Percentiles rank a stretch among this genome's conserved stretches.
These are phyloP conservation scores for Cladophialophora chaetospira DNA, from an alignment of 2,329 filamentous ascomycete genomes.

Conservation along the genomic window DNA sequence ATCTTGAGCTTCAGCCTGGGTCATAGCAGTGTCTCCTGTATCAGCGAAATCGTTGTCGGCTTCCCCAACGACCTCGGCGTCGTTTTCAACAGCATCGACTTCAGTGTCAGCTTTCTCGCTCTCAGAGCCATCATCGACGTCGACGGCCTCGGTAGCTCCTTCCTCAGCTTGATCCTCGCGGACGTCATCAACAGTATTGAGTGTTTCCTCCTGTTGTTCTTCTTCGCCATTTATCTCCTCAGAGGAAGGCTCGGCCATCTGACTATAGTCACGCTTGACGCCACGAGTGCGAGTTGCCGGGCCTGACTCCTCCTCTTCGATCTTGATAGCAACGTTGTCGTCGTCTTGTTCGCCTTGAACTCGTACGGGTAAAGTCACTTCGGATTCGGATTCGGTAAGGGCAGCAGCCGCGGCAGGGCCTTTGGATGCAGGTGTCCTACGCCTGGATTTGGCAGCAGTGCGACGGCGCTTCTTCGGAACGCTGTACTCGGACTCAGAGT, in stretches of 20 bases:
- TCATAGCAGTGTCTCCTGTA: neutral
- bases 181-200: no score
- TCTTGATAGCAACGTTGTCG: slow-evolving; percentile 61
- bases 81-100: neutral
- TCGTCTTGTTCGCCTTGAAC: neutral
- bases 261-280: slow-evolving; percentile 24
- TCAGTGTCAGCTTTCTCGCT: neutral
- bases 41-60: neutral
- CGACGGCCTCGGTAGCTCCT: neutral
- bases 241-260: slow-evolving; percentile 4
- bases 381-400: neutral
- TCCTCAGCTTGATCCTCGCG: neutral
- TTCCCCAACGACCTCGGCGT: neutral
- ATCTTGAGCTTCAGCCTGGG: neutral
- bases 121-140: neutral
- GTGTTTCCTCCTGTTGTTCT: slow-evolving; percentile 9
- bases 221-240: slow-evolving; percentile 2
- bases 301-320: slow-evolving; percentile 52
- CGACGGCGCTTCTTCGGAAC: slow-evolving; percentile 12
- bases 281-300: slow-evolving; percentile 26
- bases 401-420: neutral
- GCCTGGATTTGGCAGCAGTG: slow-evolving; percentile 10
- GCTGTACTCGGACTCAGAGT: slow-evolving; percentile 19
- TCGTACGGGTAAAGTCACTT: neutral
- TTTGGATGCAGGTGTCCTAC: neutral